These are phyloP conservation scores for Trypanosomatidae sp. DNA, from an alignment of 208 protist species.

Conservation along the genomic window DNA sequence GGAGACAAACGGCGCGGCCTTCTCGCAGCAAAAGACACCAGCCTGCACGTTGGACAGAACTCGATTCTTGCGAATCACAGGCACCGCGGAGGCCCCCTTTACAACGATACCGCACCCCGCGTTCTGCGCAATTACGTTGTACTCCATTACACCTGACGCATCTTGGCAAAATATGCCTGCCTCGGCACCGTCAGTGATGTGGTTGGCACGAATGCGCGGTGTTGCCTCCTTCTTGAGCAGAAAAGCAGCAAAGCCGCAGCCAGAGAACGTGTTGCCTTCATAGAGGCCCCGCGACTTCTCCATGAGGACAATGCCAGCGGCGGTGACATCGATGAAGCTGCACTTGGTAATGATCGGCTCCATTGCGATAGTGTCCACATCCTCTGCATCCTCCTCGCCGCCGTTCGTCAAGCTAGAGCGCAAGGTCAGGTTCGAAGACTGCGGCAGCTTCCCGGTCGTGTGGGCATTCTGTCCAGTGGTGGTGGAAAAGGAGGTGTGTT, in stretches of 20 bases:
- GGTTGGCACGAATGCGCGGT: constrained; percentile 57
- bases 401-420: neutral
- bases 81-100: constrained; percentile 46
- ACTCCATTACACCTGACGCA: constrained; percentile 63
- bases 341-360: constrained; percentile 77
- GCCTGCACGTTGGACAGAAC: constrained; percentile 73
- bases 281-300: constrained; percentile 67
- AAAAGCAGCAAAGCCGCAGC: constrained; percentile 83
- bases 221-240: constrained; percentile 64
- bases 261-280: constrained; percentile 71
- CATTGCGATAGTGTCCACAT: constrained; percentile 11
- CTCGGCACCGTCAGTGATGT: constrained; percentile 66
- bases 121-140: constrained; percentile 81
- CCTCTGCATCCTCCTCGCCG: constrained; percentile 4
- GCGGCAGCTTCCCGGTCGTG: neutral
- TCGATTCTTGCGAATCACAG: constrained; percentile 69
- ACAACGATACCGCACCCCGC: constrained; percentile 81
- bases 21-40: constrained; percentile 84
- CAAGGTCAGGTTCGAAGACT: neutral
- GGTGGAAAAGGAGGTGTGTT: neutral
- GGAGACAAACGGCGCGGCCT: constrained; percentile 54
- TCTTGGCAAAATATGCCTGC: constrained; percentile 90
- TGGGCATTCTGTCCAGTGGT: neutral
- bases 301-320: constrained; percentile 68
- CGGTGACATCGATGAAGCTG: constrained; percentile 73